Conservation (phyloP, 2,329 filamentous ascomycete species). For the Incumbomyces lentus region DNA sequence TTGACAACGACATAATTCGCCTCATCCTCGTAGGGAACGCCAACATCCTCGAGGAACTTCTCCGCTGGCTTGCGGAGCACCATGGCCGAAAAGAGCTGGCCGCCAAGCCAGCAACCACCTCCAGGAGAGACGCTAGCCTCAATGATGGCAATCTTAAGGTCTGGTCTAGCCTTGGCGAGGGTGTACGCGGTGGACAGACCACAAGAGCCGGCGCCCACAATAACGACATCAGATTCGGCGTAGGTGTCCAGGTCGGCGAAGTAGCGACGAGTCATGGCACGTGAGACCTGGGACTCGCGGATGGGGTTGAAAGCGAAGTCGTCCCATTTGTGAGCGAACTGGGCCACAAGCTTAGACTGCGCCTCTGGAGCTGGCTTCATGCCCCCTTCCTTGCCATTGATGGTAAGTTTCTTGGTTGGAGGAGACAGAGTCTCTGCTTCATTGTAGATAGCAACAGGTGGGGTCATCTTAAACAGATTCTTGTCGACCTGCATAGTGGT, state of each 20-base stretch:
- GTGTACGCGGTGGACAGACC: constrained; percentile 77
- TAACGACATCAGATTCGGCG: constrained; percentile 88
- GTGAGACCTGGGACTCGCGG: constrained; percentile 82
- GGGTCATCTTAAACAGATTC: constrained; percentile 55
- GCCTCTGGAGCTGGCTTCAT: constrained; percentile 25
- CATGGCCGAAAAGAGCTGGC: constrained; percentile 92
- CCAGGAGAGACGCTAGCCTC: constrained; percentile 76
- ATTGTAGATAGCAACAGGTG: constrained; percentile 58
- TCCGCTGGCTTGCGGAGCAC: constrained; percentile 89
- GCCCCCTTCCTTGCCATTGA: constrained; percentile 18
- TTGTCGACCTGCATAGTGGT: too few species aligned
- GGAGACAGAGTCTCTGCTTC: constrained; percentile 39
- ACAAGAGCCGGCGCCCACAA: constrained; percentile 81
- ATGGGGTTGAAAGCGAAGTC: constrained; percentile 74
- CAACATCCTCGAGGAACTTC: constrained; percentile 68
- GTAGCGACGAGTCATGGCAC: constrained; percentile 89
- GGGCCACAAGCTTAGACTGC: constrained; percentile 48
- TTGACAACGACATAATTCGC: constrained; percentile 84
- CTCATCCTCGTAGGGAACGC: constrained; percentile 79
- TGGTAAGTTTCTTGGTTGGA: constrained; percentile 36
- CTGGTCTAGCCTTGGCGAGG: constrained; percentile 70
- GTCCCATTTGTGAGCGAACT: constrained; percentile 69
- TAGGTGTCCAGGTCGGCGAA: constrained; percentile 81
- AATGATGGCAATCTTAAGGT: constrained; percentile 83
- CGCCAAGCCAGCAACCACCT: constrained; percentile 85